A percentile compares a stretch with the other conserved stretches of the same genome.
Evolutionary conservation across 2,329 filamentous ascomycete genomes (phyloP).

Genomic region (Xylariaceae sp.): DNA sequence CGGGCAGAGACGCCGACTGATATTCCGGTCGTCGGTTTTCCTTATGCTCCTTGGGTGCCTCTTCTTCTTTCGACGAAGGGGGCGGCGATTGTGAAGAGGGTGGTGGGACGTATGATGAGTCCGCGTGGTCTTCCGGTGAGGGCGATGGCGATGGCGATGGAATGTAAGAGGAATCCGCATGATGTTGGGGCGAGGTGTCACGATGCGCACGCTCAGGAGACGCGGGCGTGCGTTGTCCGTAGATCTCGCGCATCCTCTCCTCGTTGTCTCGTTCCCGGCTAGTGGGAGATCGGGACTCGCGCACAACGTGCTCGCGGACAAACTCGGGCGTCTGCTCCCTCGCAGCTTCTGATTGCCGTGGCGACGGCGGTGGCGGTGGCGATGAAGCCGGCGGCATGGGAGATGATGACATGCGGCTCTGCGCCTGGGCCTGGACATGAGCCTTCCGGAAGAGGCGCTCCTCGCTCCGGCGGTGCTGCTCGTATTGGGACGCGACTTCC

Average conservation of each 20-base stretch:
- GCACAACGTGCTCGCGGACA: slow-evolving; percentile 11
- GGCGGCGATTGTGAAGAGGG: slow-evolving; percentile 24
- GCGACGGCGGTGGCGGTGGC: background rate
- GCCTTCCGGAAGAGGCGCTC: slow-evolving; percentile 18
- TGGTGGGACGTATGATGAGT: slow-evolving; percentile 23
- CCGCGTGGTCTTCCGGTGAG: slow-evolving; percentile 12
- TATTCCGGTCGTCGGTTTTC: slow-evolving; percentile 28
- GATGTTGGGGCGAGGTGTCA: slow-evolving; percentile 10
- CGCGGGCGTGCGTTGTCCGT: slow-evolving; percentile 34
- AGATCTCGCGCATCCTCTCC: slow-evolving; percentile 49
- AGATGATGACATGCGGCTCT: background rate
- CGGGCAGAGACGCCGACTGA: slow-evolving; percentile 45
- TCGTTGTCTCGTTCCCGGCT: slow-evolving; percentile 42
- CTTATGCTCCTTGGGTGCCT: slow-evolving; percentile 29
- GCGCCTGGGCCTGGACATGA: slow-evolving; percentile 4
- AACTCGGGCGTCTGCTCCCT: slow-evolving; percentile 12
- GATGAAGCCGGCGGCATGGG: slow-evolving; percentile 1
- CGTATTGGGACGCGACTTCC: slow-evolving; percentile 29
- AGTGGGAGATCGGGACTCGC: slow-evolving; percentile 21
- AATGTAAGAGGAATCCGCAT: background rate
- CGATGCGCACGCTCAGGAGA: slow-evolving; percentile 10
- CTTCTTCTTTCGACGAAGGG: too few species aligned
- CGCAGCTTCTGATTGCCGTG: background rate
- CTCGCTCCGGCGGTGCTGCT: slow-evolving; percentile 30
- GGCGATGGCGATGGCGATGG: background rate